Evolutionary conservation across 2,329 filamentous ascomycete species (phyloP), one percentile per base, ranked within the genome.

Genomic region (Scedosporium boydii): DNA sequence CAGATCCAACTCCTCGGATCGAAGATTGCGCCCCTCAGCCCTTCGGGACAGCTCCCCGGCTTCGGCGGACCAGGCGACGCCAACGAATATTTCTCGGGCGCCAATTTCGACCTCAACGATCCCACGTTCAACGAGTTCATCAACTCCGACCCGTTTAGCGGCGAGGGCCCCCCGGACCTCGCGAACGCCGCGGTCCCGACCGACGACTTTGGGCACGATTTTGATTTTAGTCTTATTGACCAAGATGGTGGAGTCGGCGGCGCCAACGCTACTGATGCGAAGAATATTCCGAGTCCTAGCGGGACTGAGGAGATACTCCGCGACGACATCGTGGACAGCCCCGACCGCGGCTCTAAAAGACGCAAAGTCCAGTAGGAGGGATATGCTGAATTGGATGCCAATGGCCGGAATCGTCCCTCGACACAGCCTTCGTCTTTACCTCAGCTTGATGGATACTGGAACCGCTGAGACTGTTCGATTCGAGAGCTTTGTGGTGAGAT

Each of bases 21-120:
- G 62, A 77, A 91, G 16, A 81, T 97, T 6, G 87, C 89, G 6
- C 92, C 92, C 0, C 80, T 96, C 12, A 93, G 88, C 69, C 92
- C 92, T 0, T 90, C 85, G 0, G 91, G 91, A 4, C 82, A 84
- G 16, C 90, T 96, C 42, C 89, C 91, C 1, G 90, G 90, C 4
- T 73, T 95, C 1, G 78, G 77, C 27, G 79, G 82, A 2, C 71
- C 68, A 16, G 63, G 66, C 21, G 72, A 71, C 29, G 62, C 61
- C 16, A 64, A 63, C 6, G 65, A 66, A 14, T 74, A 73, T 61
- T 72, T 71, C 55, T 61, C 66, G 23, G 67, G 69, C 18, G 70
- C 69, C 41, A 72, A 73, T 65, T 75, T 82, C 65, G 72, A 76
- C 41, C 76, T 75, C 60, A 77, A 76, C 62, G 75, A 73, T 0